Evolutionary conservation across 2,329 filamentous ascomycete species (phyloP).

Genomic region (Talaromyces verruculosus): DNA sequence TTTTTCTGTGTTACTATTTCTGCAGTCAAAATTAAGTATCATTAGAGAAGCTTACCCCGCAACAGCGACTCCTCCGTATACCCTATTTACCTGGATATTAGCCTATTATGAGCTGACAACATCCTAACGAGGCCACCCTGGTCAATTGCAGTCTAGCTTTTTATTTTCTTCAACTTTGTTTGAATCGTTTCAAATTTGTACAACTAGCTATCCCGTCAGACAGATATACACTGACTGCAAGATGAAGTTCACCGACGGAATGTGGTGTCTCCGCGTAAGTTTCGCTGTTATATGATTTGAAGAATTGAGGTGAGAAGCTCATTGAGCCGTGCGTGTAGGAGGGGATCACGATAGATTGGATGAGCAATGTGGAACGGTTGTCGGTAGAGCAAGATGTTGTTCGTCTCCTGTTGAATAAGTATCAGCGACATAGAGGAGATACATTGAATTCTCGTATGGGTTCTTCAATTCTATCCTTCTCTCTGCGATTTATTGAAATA

Average conservation of each 20-base stretch:
- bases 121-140: constrained; percentile 9
- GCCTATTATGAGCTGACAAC: background rate
- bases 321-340: constrained; percentile 29
- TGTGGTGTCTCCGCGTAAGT: constrained; percentile 39
- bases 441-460: constrained; percentile 40
- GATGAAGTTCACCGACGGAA: constrained; percentile 46
- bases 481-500: background rate
- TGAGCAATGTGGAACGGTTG: constrained; percentile 43
- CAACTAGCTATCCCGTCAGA: background rate
- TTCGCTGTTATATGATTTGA: background rate
- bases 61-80: background rate
- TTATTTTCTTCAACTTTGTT: background rate
- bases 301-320: background rate
- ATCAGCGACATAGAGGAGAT: constrained; percentile 41
- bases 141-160: background rate
- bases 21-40: background rate
- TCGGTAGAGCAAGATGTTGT: constrained; percentile 34
- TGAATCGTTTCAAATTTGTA: background rate
- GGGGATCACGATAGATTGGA: constrained; percentile 42
- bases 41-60: background rate
- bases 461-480: background rate
- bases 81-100: background rate
- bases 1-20: background rate
- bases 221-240: constrained; percentile 20
- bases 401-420: constrained; percentile 40